Conservation (phyloP, 495 filamentous ascomycete species). For the Hyaloscypha variabilis region DNA sequence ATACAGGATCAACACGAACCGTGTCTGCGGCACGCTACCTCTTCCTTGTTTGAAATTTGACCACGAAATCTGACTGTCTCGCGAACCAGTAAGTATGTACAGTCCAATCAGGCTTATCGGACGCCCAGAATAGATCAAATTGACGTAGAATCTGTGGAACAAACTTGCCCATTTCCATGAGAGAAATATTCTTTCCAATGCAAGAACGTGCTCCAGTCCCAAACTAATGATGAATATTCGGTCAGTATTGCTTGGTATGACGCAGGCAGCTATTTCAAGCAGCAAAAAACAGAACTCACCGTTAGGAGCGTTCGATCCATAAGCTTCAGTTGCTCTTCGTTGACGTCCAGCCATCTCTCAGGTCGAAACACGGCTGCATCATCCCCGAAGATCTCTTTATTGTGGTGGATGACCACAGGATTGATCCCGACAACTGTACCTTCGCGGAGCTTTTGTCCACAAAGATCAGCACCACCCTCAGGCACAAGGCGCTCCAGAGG, state of each 20-base stretch:
- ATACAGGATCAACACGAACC: too few relatives aligned
- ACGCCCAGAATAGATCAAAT: neutral
- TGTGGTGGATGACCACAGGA: slow-evolving; percentile 49
- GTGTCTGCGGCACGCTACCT: neutral
- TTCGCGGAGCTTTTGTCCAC: slow-evolving; percentile 51
- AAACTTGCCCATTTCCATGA: slow-evolving; percentile 9
- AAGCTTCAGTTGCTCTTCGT: neutral
- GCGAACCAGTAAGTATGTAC: slow-evolving; percentile 4
- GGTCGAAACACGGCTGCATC: neutral
- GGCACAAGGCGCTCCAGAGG: slow-evolving; percentile 67
- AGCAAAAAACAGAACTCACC: neutral
- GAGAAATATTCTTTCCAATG: slow-evolving; percentile 2
- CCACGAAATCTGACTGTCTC: neutral
- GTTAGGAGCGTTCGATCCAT: slow-evolving; percentile 1
- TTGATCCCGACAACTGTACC: slow-evolving; percentile 56
- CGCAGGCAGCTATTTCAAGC: neutral
- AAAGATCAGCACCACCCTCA: slow-evolving; percentile 49
- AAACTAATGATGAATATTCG: neutral
- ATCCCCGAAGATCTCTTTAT: slow-evolving; percentile 47
- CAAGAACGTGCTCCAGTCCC: neutral
- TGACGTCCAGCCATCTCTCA: slow-evolving; percentile 1
- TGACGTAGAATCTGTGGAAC: neutral
- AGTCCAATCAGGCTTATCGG: neutral
- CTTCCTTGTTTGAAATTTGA: neutral
- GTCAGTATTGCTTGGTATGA: neutral